phyloP scores from a whole-genome alignment of 495 filamentous ascomycete species.

The Penicillium cataractarum region DNA sequence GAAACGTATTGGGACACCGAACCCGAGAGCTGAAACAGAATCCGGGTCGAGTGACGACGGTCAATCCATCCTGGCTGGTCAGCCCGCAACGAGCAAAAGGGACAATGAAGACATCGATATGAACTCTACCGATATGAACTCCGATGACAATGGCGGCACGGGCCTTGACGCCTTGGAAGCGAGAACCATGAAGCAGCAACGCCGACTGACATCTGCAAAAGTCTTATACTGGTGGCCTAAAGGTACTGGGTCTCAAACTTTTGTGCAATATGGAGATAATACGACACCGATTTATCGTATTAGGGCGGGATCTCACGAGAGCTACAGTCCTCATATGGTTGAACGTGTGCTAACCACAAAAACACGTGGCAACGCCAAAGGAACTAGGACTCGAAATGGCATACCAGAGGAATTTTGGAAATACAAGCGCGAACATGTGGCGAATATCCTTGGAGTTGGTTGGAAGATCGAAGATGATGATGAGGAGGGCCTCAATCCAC shows the following conservation, averaged over 20 bases:
- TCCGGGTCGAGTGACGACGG: background rate
- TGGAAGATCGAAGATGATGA: constrained; percentile 1
- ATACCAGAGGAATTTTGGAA: background rate
- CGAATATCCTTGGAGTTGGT: background rate
- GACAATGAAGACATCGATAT: background rate
- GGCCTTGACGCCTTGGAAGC: constrained; percentile 3
- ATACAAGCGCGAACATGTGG: background rate
- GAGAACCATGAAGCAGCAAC: constrained; percentile 1
- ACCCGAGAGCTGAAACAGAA: background rate
- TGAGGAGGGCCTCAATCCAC: constrained; percentile 1
- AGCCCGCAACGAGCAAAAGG: background rate
- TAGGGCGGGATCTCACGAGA: background rate
- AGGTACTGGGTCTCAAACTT: background rate
- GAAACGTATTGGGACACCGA: too few species aligned
- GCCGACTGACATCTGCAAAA: background rate
- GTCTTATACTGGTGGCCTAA: constrained; percentile 6
- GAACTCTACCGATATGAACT: background rate
- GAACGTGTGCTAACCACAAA: background rate
- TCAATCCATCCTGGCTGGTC: background rate
- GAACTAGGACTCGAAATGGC: background rate
- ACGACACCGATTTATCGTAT: background rate
- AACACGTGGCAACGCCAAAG: background rate
- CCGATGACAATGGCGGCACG: background rate
- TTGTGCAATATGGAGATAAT: background rate
- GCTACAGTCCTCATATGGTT: background rate